phyloP scores from a whole-genome alignment of 2,329 filamentous ascomycete genomes.

The Cladorrhinum sp. region DNA sequence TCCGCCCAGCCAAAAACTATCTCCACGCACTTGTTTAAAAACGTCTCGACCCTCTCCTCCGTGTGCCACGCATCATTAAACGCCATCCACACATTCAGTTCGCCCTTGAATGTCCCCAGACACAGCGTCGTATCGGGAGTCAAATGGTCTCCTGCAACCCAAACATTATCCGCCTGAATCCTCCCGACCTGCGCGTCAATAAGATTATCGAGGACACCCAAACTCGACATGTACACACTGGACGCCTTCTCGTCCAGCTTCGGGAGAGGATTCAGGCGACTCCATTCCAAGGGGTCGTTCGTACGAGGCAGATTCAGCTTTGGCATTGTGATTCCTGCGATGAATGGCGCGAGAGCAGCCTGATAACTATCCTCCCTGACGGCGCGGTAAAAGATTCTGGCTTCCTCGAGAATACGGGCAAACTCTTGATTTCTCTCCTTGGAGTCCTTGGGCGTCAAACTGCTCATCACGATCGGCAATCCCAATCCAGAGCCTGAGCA shows the following conservation, averaged over 20 bases:
- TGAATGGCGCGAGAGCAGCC: no score
- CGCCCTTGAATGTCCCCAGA: slow-evolving; percentile 37
- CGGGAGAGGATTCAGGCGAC: no score
- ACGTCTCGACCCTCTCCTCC: slow-evolving; percentile 18
- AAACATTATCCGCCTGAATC: no score
- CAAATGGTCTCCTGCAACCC: slow-evolving; percentile 6
- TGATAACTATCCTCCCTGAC: no score
- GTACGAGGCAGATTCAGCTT: no score
- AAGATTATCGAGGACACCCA: no score
- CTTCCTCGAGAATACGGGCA: slow-evolving; percentile 6
- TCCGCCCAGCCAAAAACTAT: background rate
- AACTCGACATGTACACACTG: no score
- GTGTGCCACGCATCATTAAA: slow-evolving; percentile 45
- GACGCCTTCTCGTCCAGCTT: no score
- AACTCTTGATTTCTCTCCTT: slow-evolving; percentile 28
- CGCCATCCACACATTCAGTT: slow-evolving; percentile 38
- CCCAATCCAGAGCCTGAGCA: slow-evolving; percentile 32
- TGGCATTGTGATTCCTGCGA: no score
- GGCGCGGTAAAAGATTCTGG: no score
- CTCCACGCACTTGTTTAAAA: slow-evolving; percentile 7
- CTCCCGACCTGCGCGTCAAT: no score
- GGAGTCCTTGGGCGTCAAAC: background rate
- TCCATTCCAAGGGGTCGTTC: no score
- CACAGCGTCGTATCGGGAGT: background rate
- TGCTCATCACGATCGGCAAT: slow-evolving; percentile 21